Evolutionary conservation across 1,139 yeast genomes (phyloP).

Genomic region (Suhomyces taliae): DNA sequence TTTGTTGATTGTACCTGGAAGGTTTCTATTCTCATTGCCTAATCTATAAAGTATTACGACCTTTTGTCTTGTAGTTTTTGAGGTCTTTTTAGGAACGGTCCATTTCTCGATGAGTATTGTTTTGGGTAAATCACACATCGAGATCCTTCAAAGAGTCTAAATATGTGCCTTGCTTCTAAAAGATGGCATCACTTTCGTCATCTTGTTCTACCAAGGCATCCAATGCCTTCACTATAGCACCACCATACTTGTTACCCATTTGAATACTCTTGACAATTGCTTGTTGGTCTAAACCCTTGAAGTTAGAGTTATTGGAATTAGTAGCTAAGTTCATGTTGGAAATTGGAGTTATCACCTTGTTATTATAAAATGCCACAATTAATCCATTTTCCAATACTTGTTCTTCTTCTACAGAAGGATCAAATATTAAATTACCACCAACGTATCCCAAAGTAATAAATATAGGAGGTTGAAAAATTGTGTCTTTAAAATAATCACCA

Average conservation of each 20-base stretch:
- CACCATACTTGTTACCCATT: conserved; percentile 38
- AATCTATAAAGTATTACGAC: too few relatives aligned
- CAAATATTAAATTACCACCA: conserved; percentile 67
- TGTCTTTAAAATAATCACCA: conserved; percentile 27
- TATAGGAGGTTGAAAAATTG: conserved; percentile 66
- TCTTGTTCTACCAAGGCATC: conserved; percentile 43
- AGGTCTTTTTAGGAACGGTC: too few relatives aligned
- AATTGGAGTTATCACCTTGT: conserved; percentile 64
- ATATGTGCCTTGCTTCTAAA: conserved; percentile 1
- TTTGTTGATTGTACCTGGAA: too few relatives aligned
- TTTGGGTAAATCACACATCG: too few relatives aligned
- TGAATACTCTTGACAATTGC: conserved; percentile 29
- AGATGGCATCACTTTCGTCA: conserved; percentile 28
- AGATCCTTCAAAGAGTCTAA: too few relatives aligned
- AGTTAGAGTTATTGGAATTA: conserved; percentile 39
- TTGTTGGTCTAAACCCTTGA: conserved; percentile 37
- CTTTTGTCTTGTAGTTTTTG: too few relatives aligned
- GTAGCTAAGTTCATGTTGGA: conserved; percentile 54
- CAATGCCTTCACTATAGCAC: conserved; percentile 37
- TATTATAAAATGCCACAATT: conserved; percentile 66
- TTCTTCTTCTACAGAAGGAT: conserved; percentile 84
- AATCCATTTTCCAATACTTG: conserved; percentile 84
- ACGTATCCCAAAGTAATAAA: conserved; percentile 73
- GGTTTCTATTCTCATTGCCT: too few relatives aligned
- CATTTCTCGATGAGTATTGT: too few relatives aligned